These are phyloP conservation scores for Nephelium lappaceum DNA, from an alignment of 345 rosid species.

Conservation along the genomic window DNA sequence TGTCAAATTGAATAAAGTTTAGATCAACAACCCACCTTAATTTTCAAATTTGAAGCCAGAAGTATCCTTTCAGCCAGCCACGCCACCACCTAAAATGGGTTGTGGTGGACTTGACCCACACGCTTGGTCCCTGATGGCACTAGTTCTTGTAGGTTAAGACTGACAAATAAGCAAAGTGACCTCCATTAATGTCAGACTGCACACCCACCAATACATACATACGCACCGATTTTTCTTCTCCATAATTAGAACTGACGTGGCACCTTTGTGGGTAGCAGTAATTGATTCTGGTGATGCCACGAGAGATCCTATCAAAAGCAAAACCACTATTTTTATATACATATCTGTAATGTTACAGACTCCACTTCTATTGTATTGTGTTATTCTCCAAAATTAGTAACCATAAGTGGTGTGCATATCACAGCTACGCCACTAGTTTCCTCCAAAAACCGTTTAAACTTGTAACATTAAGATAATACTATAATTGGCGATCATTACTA, in stretches of 20 bases:
- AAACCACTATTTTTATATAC: neutral
- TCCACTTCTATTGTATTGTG: neutral
- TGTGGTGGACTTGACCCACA: too few species aligned
- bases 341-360: neutral
- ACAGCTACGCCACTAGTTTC: neutral
- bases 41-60: too few species aligned
- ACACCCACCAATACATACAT: neutral
- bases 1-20: too few species aligned
- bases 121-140: too few species aligned
- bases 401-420: neutral
- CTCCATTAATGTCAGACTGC: too few species aligned
- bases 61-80: too few species aligned
- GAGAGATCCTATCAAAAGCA: neutral
- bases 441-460: neutral
- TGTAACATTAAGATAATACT: neutral
- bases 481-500: neutral
- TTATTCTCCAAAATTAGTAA: neutral
- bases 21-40: too few species aligned
- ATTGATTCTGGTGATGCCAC: neutral
- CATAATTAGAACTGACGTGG: neutral
- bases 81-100: too few species aligned
- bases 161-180: too few species aligned
- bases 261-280: neutral
- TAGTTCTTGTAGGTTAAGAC: too few species aligned
- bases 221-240: neutral